phyloP scores from a whole-genome alignment of 2,329 filamentous ascomycete genomes.

The Colletotrichum lentis region DNA sequence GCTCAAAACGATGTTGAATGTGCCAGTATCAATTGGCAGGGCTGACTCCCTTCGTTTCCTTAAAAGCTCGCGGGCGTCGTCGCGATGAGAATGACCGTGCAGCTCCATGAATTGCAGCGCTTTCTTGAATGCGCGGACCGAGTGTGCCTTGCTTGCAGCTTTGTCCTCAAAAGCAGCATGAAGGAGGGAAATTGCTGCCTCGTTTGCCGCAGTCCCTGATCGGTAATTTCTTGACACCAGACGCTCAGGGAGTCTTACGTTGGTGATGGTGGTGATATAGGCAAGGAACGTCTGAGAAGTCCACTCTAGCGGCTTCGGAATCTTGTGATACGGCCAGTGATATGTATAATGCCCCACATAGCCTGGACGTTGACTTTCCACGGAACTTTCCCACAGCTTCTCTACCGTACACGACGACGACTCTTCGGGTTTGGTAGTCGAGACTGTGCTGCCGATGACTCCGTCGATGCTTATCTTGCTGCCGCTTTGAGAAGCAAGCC shows the following conservation, averaged over 20 bases:
- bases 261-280: slow-evolving; percentile 55
- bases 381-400: slow-evolving; percentile 23
- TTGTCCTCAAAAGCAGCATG: slow-evolving; percentile 51
- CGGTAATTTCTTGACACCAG: slow-evolving; percentile 49
- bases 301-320: slow-evolving; percentile 53
- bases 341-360: neutral
- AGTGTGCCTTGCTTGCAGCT: slow-evolving; percentile 47
- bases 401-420: neutral
- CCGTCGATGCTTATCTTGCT: slow-evolving; percentile 9
- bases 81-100: slow-evolving; percentile 42
- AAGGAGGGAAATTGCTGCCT: slow-evolving; percentile 51
- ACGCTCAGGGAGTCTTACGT: slow-evolving; percentile 48
- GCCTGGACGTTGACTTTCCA: slow-evolving; percentile 16
- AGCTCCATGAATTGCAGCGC: slow-evolving; percentile 54
- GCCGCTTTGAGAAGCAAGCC: slow-evolving; percentile 3
- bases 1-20: slow-evolving; percentile 59
- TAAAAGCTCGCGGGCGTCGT: slow-evolving; percentile 48
- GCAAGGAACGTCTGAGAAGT: slow-evolving; percentile 51
- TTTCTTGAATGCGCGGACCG: slow-evolving; percentile 53
- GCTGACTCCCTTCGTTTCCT: slow-evolving; percentile 48
- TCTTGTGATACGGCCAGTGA: slow-evolving; percentile 48
- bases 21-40: slow-evolving; percentile 55
- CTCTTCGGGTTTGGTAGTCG: neutral
- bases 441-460: slow-evolving; percentile 7
- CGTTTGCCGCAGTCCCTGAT: slow-evolving; percentile 47